Evolutionary conservation across 805 yeast genomes (phyloP).

Genomic region (Lachancea lanzarotensis): DNA sequence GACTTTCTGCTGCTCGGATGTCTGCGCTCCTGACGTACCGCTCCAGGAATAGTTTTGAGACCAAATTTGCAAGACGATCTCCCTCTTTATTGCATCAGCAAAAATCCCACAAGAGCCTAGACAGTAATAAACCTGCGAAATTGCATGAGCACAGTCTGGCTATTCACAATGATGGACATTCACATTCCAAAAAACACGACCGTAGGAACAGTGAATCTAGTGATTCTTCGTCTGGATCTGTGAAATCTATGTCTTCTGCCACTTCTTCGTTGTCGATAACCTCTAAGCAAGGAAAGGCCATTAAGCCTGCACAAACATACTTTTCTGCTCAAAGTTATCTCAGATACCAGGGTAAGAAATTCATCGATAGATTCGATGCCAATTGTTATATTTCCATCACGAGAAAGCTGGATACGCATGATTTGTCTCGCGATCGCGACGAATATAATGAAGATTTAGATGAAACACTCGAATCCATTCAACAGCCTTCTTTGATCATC

Average conservation of each 20-base stretch:
- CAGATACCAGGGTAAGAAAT: constrained; percentile 90
- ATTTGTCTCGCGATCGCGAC: constrained; percentile 70
- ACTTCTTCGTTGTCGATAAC: constrained; percentile 24
- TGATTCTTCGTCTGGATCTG: constrained; percentile 17
- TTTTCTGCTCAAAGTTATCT: constrained; percentile 95
- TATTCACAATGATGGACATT: constrained; percentile 81
- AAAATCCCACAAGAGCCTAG: constrained; percentile 22
- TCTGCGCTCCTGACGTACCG: constrained; percentile 89
- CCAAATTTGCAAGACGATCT: constrained; percentile 79
- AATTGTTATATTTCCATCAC: constrained; percentile 94
- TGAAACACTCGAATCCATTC: constrained; percentile 51
- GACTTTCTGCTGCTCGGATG: constrained; percentile 96
- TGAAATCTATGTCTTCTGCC: constrained; percentile 30
- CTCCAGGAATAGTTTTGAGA: constrained; percentile 85
- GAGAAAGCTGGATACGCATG: constrained; percentile 91
- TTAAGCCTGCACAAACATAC: constrained; percentile 43
- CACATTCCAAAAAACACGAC: constrained; percentile 16
- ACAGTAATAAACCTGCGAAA: constrained; percentile 33
- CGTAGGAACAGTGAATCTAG: constrained; percentile 7
- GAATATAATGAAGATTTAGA: constrained; percentile 33
- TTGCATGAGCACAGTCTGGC: constrained; percentile 70
- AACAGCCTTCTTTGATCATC: constrained; percentile 73
- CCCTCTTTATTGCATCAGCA: constrained; percentile 40
- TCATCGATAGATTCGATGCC: constrained; percentile 86
- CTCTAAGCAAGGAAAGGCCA: constrained; percentile 13